Percentiles rank a stretch among this genome's conserved stretches.
Evolutionary conservation across 2,329 filamentous ascomycete genomes (phyloP).

Genomic region (Cladosporium oxysporum): DNA sequence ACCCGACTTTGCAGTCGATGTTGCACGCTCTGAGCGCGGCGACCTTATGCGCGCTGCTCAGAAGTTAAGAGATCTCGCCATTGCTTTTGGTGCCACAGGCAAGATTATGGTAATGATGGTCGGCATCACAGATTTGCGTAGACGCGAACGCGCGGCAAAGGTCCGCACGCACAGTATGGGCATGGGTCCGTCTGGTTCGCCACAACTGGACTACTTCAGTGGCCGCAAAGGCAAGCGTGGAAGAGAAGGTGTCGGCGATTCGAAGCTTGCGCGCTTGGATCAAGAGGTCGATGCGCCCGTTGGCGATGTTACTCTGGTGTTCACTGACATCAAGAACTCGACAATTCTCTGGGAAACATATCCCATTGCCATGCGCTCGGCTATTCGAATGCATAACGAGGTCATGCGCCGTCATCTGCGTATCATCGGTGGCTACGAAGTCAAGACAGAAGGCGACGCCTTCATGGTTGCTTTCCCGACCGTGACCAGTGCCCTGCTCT

Average conservation of each 20-base stretch:
- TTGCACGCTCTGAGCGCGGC: conserved; percentile 79
- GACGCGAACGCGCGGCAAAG: conserved; percentile 74
- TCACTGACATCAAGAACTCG: conserved; percentile 99
- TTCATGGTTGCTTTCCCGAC: conserved; percentile 99
- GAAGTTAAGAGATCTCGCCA: conserved; percentile 90
- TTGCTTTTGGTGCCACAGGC: conserved; percentile 87
- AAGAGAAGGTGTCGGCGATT: conserved; percentile 69
- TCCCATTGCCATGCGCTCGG: conserved; percentile 90
- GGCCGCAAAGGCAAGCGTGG: conserved; percentile 64
- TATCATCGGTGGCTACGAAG: conserved; percentile 94
- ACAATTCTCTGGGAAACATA: conserved; percentile 95
- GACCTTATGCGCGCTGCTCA: conserved; percentile 95
- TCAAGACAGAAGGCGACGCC: conserved; percentile 98
- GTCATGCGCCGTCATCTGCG: conserved; percentile 92
- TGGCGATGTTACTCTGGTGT: conserved; percentile 89
- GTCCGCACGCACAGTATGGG: conserved; percentile 81
- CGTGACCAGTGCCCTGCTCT: conserved; percentile 88
- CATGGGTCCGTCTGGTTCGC: conserved; percentile 73
- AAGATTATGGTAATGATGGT: conserved; percentile 99
- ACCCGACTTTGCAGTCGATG: conserved; percentile 86
- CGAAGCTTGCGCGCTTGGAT: conserved; percentile 80
- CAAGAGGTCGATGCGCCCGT: conserved; percentile 88
- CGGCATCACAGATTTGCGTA: conserved; percentile 86
- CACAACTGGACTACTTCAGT: conserved; percentile 66
- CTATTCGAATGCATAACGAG: conserved; percentile 96